phyloP scores from a whole-genome alignment of 2,329 filamentous ascomycete species.

The Didymella pomorum region DNA sequence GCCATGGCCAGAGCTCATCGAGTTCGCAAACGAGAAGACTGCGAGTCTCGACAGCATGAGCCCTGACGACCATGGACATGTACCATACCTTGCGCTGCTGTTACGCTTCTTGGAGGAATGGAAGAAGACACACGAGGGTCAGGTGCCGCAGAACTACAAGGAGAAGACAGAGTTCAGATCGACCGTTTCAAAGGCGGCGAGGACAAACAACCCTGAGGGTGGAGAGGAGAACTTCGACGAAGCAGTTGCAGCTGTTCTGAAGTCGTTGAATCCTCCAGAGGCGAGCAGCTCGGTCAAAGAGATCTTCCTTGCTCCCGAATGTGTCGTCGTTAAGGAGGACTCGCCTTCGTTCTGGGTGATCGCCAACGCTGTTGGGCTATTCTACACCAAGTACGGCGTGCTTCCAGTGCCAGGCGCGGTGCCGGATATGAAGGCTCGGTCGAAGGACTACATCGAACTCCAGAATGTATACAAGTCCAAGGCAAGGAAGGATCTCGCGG shows the following conservation, averaged over 20 bases:
- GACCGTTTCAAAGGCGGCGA: constrained; percentile 70
- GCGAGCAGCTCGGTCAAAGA: constrained; percentile 75
- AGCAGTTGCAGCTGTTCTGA: constrained; percentile 84
- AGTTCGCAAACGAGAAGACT: constrained; percentile 73
- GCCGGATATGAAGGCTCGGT: constrained; percentile 98
- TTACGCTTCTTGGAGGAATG: constrained; percentile 83
- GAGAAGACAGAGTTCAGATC: constrained; percentile 87
- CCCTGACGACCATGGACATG: constrained; percentile 85
- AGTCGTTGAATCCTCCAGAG: constrained; percentile 76
- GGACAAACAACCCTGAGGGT: constrained; percentile 79
- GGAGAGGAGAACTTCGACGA: constrained; percentile 98
- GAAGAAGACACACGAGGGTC: constrained; percentile 74
- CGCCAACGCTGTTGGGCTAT: constrained; percentile 77
- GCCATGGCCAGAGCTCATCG: constrained; percentile 83
- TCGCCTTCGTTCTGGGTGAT: constrained; percentile 87
- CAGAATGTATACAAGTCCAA: constrained; percentile 94
- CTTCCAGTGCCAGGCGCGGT: constrained; percentile 86
- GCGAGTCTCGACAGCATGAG: constrained; percentile 72
- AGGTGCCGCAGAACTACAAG: constrained; percentile 75
- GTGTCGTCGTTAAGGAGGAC: constrained; percentile 54
- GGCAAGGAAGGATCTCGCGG: constrained; percentile 77
- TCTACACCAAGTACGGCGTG: constrained; percentile 74
- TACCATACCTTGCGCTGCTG: constrained; percentile 85
- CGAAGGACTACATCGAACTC: constrained; percentile 84
- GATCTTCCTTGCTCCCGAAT: constrained; percentile 77